Evolutionary conservation across 2,329 filamentous ascomycete genomes (phyloP).

Genomic region (Penicillium sp.): DNA sequence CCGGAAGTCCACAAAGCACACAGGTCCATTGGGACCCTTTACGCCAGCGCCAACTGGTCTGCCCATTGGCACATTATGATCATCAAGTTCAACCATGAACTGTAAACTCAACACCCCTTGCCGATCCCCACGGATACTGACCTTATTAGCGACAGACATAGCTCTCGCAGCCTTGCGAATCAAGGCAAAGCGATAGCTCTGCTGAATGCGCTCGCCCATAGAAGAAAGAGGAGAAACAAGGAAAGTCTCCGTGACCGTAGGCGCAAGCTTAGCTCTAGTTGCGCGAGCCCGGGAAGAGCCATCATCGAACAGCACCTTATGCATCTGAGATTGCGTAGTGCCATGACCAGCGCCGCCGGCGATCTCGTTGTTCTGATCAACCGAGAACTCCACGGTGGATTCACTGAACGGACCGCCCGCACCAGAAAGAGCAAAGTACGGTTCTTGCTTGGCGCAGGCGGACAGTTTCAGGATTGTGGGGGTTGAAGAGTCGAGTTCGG

Average conservation of each 20-base stretch:
- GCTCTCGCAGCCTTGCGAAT: slow-evolving; percentile 82
- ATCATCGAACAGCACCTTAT: slow-evolving; percentile 38
- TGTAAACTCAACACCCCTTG: slow-evolving; percentile 92
- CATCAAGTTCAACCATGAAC: slow-evolving; percentile 89
- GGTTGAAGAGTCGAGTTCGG: slow-evolving; percentile 60
- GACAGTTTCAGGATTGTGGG: slow-evolving; percentile 70
- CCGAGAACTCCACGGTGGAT: slow-evolving; percentile 59
- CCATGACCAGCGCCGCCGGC: slow-evolving; percentile 20
- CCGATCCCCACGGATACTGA: slow-evolving; percentile 81
- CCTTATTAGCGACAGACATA: slow-evolving; percentile 91
- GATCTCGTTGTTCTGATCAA: slow-evolving; percentile 40
- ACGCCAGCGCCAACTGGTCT: slow-evolving; percentile 24
- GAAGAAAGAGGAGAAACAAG: slow-evolving; percentile 57
- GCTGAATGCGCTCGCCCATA: slow-evolving; percentile 60
- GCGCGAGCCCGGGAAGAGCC: slow-evolving; percentile 34
- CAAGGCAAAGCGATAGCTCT: slow-evolving; percentile 83
- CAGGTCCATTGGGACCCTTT: slow-evolving; percentile 27
- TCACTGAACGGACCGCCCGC: slow-evolving; percentile 58
- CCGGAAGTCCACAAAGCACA: slow-evolving; percentile 49
- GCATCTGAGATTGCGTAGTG: slow-evolving; percentile 20
- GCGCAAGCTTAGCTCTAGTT: slow-evolving; percentile 38
- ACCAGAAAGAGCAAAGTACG: slow-evolving; percentile 73
- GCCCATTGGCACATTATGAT: slow-evolving; percentile 39
- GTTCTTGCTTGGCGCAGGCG: slow-evolving; percentile 58
- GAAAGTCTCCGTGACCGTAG: slow-evolving; percentile 52